Evolutionary conservation across 2,329 filamentous ascomycete genomes (phyloP), one percentile per base, ranked within the genome.

Genomic region (Paraphoma chrysanthemicola): DNA sequence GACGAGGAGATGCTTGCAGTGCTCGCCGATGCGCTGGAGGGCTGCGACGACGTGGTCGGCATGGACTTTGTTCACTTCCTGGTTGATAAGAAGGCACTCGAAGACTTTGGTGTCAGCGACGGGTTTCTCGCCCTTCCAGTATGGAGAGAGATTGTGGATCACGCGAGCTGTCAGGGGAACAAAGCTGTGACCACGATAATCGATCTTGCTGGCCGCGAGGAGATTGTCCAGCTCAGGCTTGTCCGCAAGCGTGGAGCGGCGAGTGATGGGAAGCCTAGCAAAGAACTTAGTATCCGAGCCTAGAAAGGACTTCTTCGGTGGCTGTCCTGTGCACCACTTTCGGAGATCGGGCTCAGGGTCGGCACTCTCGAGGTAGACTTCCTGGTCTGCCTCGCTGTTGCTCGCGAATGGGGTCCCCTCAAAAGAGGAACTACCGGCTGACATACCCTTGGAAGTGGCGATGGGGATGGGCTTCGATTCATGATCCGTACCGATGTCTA

Each of bases 171-270:
- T 46, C 6, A 69, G 46, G 2, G 60, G 63, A 9, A 67, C 60
- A 10, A 60, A 63, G 3, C 47, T 5, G 4, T 60, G 23, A 8
- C 47, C 54, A 6, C 56, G 33, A 47, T 54, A 57, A 4, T 45
- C 4, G 12, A 59, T 30, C 54, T 57, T 57, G 42, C 41, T 33
- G 3, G 48, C 43, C 2, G 36, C 42, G 3, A 69, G 48, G 11
- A 60, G n/a, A 1, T 14, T 31, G 36, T 68, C 62, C 12, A 68
- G 39, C 44, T 68, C 63, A 11, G 56, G 58, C 47, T 54, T 61
- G 44, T 60, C 54, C 0, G 57, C 54, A 5, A 64, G 43, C 1
- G 60, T 67, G 12, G 59, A 60, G 3, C 57, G 60, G 18, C 60
- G 63, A 7, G 48, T 42, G 17, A 54, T 43, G 2, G 23, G 44